Evolutionary conservation across 768 basidiomycete genomes (phyloP).

Genomic region (Mycena galopus): DNA sequence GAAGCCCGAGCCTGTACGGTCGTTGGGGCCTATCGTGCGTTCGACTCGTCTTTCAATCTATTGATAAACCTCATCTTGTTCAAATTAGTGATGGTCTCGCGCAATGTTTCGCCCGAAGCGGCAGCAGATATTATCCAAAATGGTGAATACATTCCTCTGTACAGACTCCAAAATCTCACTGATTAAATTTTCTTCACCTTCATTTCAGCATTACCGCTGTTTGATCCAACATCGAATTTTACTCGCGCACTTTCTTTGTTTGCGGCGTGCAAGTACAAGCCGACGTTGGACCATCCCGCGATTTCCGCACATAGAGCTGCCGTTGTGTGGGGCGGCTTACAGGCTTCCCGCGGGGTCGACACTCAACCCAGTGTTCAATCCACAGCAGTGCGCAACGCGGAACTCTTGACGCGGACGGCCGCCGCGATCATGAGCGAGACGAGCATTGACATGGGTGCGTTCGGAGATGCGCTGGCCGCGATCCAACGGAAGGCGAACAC

Average conservation of each 20-base stretch:
- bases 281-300: conserved; percentile 52
- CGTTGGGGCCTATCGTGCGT: conserved; percentile 67
- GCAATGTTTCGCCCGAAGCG: conserved; percentile 51
- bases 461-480: conserved; percentile 22
- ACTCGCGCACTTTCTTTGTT: conserved; percentile 62
- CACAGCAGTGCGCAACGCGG: neutral
- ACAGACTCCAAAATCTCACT: neutral
- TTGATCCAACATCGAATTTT: conserved; percentile 63
- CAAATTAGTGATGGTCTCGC: conserved; percentile 61
- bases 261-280: conserved; percentile 54
- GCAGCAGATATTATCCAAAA: conserved; percentile 58
- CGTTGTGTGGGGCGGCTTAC: neutral
- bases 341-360: neutral
- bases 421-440: conserved; percentile 33
- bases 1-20: conserved; percentile 68
- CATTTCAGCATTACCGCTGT: conserved; percentile 63
- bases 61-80: conserved; percentile 14
- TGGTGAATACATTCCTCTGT: conserved; percentile 47
- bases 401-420: conserved; percentile 22
- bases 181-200: no score
- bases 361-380: neutral
- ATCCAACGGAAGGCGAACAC: conserved; percentile 24
- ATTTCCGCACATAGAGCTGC: neutral
- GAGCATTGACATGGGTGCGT: conserved; percentile 27
- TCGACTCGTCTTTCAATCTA: conserved; percentile 1